Percentiles rank a stretch among this genome's conserved stretches.
These are phyloP conservation scores for Blastobotrys persicus DNA, from an alignment of 1,139 yeast species.

Conservation along the genomic window DNA sequence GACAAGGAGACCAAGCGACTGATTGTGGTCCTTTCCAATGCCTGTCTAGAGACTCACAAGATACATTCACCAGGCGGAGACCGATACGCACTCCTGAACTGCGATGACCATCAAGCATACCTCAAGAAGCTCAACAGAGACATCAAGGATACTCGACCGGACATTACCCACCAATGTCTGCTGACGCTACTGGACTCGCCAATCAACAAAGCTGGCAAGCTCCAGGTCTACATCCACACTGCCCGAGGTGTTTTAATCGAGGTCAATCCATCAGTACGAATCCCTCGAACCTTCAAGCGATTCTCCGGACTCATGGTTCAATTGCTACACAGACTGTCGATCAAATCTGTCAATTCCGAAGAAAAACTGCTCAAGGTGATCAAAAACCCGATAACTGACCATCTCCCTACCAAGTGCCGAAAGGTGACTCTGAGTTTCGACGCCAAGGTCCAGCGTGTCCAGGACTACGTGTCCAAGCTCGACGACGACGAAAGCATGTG, in stretches of 20 bases:
- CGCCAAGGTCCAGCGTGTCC: conserved; percentile 82
- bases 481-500: conserved; percentile 92
- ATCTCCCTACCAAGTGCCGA: conserved; percentile 92
- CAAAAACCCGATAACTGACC: conserved; percentile 95
- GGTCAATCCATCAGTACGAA: conserved; percentile 93
- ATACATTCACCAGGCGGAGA: conserved; percentile 84
- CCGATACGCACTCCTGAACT: conserved; percentile 85
- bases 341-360: conserved; percentile 91
- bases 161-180: conserved; percentile 88
- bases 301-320: conserved; percentile 98
- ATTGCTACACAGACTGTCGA: conserved; percentile 83
- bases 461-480: conserved; percentile 77
- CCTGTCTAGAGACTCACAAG: conserved; percentile 92
- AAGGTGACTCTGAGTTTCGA: conserved; percentile 93
- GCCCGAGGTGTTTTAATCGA: conserved; percentile 93
- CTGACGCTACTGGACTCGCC: conserved; percentile 93
- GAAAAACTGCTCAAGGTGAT: conserved; percentile 91
- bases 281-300: conserved; percentile 96
- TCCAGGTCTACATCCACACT: conserved; percentile 94
- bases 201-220: conserved; percentile 92
- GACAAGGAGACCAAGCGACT: conserved; percentile 82
- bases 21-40: conserved; percentile 89
- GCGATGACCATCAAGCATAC: conserved; percentile 97
- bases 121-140: conserved; percentile 95
- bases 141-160: conserved; percentile 97